Base-by-base conservation (phyloP, 2,329 filamentous ascomycete genomes). In the Orbilia ellipsospora region DNA sequence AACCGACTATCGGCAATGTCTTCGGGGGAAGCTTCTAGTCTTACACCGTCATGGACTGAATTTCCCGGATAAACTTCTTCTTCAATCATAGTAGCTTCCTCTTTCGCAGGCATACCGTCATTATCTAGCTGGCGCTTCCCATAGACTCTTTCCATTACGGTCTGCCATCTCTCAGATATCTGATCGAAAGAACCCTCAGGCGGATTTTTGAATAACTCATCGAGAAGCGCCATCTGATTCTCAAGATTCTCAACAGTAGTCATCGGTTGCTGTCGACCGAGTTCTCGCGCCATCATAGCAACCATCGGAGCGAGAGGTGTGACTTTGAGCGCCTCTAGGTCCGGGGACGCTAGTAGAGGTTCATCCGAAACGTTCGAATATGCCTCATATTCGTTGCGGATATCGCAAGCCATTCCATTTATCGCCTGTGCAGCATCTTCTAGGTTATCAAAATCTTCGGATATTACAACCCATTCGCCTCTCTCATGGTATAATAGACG, bases 191-290 rank as follows among this genome's bases (percentile, higher is more conserved):
- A 18, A 50, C 13, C 40, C 5, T 23, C 23, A 31, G 42, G 42
- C 20, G 28, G 7, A n/a, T 10, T 13, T 31, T 12, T 16, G 50
- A 23, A 50, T 55, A 18, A 55, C 44, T 51, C 3, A 4, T 51
- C 7, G 2, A 69, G 40, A 2, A 51, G 1, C 0, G 4, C 2
- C 2, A 23, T 55, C 3, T 59, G 68, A 10, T 20, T 31, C 15
- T 72, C 59, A 8, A 65, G 5, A 20, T 73, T 45, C 6, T 18
- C 54, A 13, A 73, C 26, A 5, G 60, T n/a, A 8, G 45, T 45
- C 61, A 65, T 73, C 2, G 60, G 60, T 1, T 65, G 45, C 20
- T n/a, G 4, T 36, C 28, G 16, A 18, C 68, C 60, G 0, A 73
- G 31, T 26, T 60, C 10, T 15, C 18, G 45, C 15, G 18, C 52